Evolutionary conservation across 1,284 basidiomycete species (phyloP).

Genomic region (Ceratobasidium sp.): DNA sequence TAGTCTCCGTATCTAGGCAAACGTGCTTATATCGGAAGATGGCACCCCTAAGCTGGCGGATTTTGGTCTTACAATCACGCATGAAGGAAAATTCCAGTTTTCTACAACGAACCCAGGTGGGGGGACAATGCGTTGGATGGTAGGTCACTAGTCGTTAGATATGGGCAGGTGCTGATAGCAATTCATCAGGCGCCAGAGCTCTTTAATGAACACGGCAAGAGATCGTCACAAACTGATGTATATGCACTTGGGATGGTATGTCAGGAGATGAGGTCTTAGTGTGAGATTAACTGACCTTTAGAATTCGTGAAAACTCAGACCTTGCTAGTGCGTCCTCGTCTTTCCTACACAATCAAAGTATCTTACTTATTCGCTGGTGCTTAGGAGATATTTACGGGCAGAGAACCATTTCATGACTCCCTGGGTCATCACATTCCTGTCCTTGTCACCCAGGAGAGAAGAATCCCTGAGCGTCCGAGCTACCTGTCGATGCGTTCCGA

Average conservation of each 20-base stretch:
- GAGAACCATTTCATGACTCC: not conserved
- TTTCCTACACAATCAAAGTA: no score
- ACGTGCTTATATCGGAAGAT: not conserved
- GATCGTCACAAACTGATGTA: not conserved
- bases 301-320: no score
- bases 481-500: not conserved
- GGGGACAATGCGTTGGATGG: slow-evolving; percentile 17
- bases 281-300: no score
- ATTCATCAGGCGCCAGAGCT: not conserved
- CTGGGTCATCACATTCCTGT: not conserved
- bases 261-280: not conserved
- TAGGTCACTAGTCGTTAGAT: no score
- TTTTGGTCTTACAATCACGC: slow-evolving; percentile 10
- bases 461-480: not conserved
- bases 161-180: not conserved
- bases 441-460: not conserved
- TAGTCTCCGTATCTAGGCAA: not conserved
- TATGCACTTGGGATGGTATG: not conserved
- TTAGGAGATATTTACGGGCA: not conserved
- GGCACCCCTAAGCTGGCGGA: not conserved
- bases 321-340: no score
- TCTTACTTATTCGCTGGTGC: not conserved
- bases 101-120: not conserved
- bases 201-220: not conserved
- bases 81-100: not conserved